These are phyloP conservation scores for Chaetomium globosum DNA, from an alignment of 2,329 filamentous ascomycete species.

Conservation along the genomic window DNA sequence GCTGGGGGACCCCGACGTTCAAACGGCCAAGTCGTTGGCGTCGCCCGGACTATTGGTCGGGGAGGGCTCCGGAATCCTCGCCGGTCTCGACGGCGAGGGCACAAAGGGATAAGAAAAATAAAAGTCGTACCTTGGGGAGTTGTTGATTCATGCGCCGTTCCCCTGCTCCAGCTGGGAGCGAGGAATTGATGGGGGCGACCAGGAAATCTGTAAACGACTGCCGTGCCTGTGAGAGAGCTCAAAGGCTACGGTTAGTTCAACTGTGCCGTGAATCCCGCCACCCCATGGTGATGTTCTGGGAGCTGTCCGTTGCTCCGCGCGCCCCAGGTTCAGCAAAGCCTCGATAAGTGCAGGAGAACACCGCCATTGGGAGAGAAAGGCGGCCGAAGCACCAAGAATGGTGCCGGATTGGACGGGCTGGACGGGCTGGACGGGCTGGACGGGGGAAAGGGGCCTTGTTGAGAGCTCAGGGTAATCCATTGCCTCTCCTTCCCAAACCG, in stretches of 20 bases:
- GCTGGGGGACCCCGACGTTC: slow-evolving; percentile 22
- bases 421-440: slow-evolving; percentile 26
- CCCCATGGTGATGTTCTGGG: slow-evolving; percentile 14
- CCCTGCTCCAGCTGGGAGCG: slow-evolving; percentile 44
- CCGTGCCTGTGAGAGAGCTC: slow-evolving; percentile 35
- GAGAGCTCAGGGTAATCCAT: slow-evolving; percentile 9
- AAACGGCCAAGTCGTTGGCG: slow-evolving; percentile 32
- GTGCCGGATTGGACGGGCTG: slow-evolving; percentile 19
- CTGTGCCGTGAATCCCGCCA: neutral
- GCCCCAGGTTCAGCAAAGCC: neutral
- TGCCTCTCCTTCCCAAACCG: slow-evolving; percentile 28
- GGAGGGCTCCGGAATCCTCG: slow-evolving; percentile 19
- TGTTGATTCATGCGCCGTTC: slow-evolving; percentile 51
- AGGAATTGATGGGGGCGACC: slow-evolving; percentile 39
- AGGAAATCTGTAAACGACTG: slow-evolving; percentile 39
- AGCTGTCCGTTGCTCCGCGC: neutral
- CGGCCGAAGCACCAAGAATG: slow-evolving; percentile 4
- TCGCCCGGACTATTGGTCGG: slow-evolving; percentile 29
- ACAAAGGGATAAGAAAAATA: slow-evolving; percentile 26
- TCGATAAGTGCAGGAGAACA: neutral
- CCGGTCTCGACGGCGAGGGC: neutral
- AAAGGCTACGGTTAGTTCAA: slow-evolving; percentile 31
- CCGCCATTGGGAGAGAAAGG: neutral
- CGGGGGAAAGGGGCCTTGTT: slow-evolving; percentile 15
- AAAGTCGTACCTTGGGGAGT: slow-evolving; percentile 48